Conservation (phyloP, 768 basidiomycete species). For the Boletus subcaerulescens region DNA sequence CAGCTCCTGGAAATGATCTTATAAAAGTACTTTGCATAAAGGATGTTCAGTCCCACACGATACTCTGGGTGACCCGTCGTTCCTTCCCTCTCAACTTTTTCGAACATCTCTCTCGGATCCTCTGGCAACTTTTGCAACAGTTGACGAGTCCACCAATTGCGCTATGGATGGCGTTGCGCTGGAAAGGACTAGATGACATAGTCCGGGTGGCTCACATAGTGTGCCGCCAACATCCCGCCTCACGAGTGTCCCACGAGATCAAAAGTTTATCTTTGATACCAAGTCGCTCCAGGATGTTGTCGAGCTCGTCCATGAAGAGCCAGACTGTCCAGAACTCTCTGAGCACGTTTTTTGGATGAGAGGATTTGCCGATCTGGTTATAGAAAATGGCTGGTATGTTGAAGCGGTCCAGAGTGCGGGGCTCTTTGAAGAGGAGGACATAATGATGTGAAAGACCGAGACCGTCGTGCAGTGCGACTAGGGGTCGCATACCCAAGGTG, state of each 20-base stretch:
- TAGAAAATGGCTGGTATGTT: constrained; percentile 31
- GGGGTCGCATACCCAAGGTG: constrained; percentile 31
- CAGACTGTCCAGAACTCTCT: constrained; percentile 42
- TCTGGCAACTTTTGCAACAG: constrained; percentile 27
- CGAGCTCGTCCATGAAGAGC: constrained; percentile 54
- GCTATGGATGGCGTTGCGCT: constrained; percentile 33
- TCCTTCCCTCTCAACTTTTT: constrained; percentile 34
- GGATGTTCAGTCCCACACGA: constrained; percentile 24
- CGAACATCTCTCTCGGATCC: constrained; percentile 26
- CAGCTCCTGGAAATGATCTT: constrained; percentile 1
- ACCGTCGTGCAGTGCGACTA: constrained; percentile 40
- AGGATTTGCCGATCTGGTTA: constrained; percentile 35
- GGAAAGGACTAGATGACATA: constrained; percentile 35
- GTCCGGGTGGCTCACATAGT: constrained; percentile 40
- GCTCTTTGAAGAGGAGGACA: constrained; percentile 35
- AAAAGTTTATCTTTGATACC: constrained; percentile 39
- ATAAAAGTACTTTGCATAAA: constrained; percentile 36
- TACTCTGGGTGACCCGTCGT: constrained; percentile 34
- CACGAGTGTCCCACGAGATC: constrained; percentile 55
- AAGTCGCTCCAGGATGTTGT: constrained; percentile 44
- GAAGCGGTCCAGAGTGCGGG: constrained; percentile 17
- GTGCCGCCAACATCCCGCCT: constrained; percentile 51
- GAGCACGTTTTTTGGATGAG: constrained; percentile 32
- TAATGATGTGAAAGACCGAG: constrained; percentile 39
- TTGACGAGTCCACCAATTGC: constrained; percentile 22